Base-by-base conservation (phyloP, 2,329 filamentous ascomycete species). In the Parascedosporium putredinis region DNA sequence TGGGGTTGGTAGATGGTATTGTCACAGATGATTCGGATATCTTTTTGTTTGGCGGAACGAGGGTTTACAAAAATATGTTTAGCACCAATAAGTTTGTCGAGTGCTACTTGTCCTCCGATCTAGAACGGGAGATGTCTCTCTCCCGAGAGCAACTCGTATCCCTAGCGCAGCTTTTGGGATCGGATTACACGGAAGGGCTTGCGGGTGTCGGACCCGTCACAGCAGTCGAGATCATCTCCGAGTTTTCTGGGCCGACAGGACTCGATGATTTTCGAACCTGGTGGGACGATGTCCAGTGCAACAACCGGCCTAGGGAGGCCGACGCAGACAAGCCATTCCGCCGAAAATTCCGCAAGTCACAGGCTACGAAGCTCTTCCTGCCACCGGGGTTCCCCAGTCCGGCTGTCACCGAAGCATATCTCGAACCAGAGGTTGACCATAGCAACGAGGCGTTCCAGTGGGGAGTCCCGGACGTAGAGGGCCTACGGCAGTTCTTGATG, bases 1-100 rank as follows among this genome's bases (percentile, higher is more conserved):
- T 97, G 0, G 88, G 88, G 0, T 79, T 97, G 0, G 94, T 98
- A 7, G 94, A 98, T 62, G 93, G 94, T 10, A 95, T 98, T 54
- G 90, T 98, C 25, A 98, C 94, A 0, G 93, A 98, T 60, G 93
- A 98, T 63, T 94, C 86, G 2, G 93, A 98, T 70, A 94, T 84
- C 1, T 98, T 98, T 60, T 77, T 98, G 1, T 98, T 98, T 64
- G 94, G 93, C 16, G 94, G 93, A 33, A 98, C 89, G 0, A 78
- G 91, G 16, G 86, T 98, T 20, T 98, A 98, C 74, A 98, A 98
- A 66, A 98, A 98, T 71, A 95, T 98, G 89, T 98, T 98, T 74
- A 98, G 96, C 66, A 84, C 88, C 58, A 93, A 93, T 65, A 98
- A 98, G 63, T 95, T 88, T 58, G 93, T 98, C 38, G 93, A 98